Evolutionary conservation across 176 grass and related monocot genomes (phyloP).

Genomic region (Puya raimondii): DNA sequence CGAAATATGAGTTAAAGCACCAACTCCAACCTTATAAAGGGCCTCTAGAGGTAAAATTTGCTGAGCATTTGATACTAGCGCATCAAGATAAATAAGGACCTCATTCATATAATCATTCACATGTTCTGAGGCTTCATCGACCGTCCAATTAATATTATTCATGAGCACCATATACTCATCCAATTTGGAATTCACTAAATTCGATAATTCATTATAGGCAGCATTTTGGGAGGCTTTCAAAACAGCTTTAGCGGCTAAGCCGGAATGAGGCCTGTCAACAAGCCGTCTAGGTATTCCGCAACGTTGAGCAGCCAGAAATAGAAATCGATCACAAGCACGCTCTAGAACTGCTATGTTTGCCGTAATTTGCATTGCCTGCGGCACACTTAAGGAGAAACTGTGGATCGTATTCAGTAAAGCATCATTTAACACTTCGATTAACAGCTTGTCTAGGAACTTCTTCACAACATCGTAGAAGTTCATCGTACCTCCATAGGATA

Average conservation of each 20-base stretch:
- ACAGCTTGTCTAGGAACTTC: constrained; percentile 68
- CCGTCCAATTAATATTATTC: constrained; percentile 63
- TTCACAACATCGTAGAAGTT: constrained; percentile 63
- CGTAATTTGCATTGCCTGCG: constrained; percentile 70
- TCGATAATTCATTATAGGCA: constrained; percentile 62
- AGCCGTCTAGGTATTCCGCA: constrained; percentile 49
- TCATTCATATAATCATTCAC: constrained; percentile 91
- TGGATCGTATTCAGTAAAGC: constrained; percentile 64
- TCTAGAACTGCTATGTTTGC: constrained; percentile 68
- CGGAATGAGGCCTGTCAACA: constrained; percentile 64
- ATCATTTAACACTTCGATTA: constrained; percentile 78
- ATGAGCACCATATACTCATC: constrained; percentile 75
- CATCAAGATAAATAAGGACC: constrained; percentile 68
- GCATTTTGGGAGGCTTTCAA: constrained; percentile 78
- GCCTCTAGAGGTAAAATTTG: constrained; percentile 74
- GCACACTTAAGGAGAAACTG: constrained; percentile 35
- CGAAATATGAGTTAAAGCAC: constrained; percentile 66
- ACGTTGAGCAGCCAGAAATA: constrained; percentile 55
- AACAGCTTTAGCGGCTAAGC: constrained; percentile 70
- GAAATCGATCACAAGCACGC: constrained; percentile 74
- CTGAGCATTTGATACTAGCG: constrained; percentile 47
- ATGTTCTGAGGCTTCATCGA: constrained; percentile 63
- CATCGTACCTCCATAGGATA: constrained; percentile 43
- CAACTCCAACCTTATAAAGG: constrained; percentile 65
- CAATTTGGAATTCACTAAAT: constrained; percentile 70